Conservation (phyloP, 2,329 filamentous ascomycete species). For the Sclerotinia nivalis region DNA sequence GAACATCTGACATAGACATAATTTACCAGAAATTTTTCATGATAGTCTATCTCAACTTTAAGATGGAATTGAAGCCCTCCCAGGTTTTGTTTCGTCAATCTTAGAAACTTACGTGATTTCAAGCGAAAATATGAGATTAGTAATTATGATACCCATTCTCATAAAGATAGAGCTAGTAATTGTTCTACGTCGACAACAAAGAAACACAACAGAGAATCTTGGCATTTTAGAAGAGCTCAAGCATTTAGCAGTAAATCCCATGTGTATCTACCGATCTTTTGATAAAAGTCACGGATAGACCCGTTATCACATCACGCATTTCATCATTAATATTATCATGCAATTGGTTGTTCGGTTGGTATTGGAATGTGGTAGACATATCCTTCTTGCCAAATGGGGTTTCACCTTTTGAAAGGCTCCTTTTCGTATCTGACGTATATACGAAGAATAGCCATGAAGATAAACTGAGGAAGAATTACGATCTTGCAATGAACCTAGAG, state of each 20-base stretch:
- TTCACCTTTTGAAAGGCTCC: neutral
- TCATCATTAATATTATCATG: neutral
- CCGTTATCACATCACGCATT: neutral
- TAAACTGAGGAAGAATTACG: neutral
- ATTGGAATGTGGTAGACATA: neutral
- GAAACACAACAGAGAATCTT: neutral
- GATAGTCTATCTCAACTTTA: neutral
- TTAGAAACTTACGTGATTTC: neutral
- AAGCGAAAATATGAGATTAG: neutral
- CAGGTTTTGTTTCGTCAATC: neutral
- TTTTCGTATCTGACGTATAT: neutral
- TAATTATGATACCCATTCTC: neutral
- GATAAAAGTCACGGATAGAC: neutral
- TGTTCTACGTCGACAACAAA: neutral
- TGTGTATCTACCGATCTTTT: neutral
- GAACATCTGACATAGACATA: neutral
- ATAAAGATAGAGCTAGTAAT: neutral
- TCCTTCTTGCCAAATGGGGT: neutral
- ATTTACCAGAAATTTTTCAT: accelerated
- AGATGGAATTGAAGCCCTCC: no score
- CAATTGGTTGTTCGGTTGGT: neutral
- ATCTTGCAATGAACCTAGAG: neutral
- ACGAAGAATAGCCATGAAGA: neutral
- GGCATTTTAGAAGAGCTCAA: neutral
- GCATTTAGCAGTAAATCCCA: neutral